phyloP scores from a whole-genome alignment of 768 basidiomycete species.

The Inosperma sp. region DNA sequence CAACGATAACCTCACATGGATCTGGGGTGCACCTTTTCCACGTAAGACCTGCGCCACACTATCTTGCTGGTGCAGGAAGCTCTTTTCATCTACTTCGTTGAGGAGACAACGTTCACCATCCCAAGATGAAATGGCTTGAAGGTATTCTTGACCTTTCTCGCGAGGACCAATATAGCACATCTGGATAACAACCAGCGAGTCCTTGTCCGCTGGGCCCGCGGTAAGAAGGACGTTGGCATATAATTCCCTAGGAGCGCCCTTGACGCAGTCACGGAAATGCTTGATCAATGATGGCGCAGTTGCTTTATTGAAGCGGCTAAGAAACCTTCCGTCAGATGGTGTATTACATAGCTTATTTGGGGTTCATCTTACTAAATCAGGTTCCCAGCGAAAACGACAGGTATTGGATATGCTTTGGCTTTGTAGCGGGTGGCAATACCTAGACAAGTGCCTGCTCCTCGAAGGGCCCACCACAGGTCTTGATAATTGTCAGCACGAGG shows the following conservation, averaged over 20 bases:
- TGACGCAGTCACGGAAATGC: slow-evolving; percentile 92
- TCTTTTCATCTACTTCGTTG: slow-evolving; percentile 89
- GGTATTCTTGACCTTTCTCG: slow-evolving; percentile 70
- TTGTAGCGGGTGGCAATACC: slow-evolving; percentile 89
- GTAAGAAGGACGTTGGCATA: slow-evolving; percentile 90
- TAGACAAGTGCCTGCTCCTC: slow-evolving; percentile 78
- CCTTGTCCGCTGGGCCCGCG: slow-evolving; percentile 78
- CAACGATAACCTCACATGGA: neutral
- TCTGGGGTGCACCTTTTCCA: slow-evolving; percentile 55
- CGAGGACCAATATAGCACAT: slow-evolving; percentile 83
- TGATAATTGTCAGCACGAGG: neutral
- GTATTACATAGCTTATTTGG: too few species aligned
- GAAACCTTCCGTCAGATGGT: slow-evolving; percentile 12
- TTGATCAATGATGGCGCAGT: slow-evolving; percentile 85
- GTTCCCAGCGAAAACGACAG: slow-evolving; percentile 89
- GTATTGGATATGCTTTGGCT: slow-evolving; percentile 82
- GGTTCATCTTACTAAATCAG: slow-evolving; percentile 84
- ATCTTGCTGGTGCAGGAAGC: slow-evolving; percentile 85
- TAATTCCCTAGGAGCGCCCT: slow-evolving; percentile 78
- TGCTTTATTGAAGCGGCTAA: slow-evolving; percentile 80
- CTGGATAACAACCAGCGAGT: slow-evolving; percentile 86
- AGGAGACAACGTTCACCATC: slow-evolving; percentile 80
- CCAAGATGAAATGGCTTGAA: slow-evolving; percentile 82
- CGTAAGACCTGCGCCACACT: slow-evolving; percentile 87
- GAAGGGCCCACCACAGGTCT: slow-evolving; percentile 88